phyloP scores from a whole-genome alignment of 305 asterid genomes.

The Fraxinus sp. region DNA sequence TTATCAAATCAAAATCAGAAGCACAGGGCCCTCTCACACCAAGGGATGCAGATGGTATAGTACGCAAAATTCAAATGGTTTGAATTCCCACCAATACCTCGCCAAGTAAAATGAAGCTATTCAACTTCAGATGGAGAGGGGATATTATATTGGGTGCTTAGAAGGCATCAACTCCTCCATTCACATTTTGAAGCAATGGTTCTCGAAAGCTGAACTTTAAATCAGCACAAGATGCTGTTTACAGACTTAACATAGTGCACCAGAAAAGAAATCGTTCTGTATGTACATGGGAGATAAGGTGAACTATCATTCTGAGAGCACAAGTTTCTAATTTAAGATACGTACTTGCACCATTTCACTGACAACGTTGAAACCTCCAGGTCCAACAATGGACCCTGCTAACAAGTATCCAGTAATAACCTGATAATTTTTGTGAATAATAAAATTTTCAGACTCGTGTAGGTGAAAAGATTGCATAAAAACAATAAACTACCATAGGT shows the following conservation, averaged over 20 bases:
- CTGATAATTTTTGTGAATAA: slow-evolving; percentile 44
- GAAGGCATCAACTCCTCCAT: not conserved
- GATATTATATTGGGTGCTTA: not conserved
- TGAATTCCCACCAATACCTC: not conserved
- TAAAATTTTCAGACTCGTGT: slow-evolving; percentile 18
- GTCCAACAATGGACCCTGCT: slow-evolving; percentile 59
- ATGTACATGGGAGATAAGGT: slow-evolving; percentile 11
- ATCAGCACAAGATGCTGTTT: not conserved
- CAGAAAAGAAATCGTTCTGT: not conserved
- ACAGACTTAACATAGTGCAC: not conserved
- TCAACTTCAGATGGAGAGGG: slow-evolving; percentile 2
- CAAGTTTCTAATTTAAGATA: slow-evolving; percentile 18
- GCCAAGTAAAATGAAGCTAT: not conserved
- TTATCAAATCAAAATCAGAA: not conserved
- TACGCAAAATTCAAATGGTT: not conserved
- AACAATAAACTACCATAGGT: slow-evolving; percentile 11
- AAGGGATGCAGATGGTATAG: not conserved
- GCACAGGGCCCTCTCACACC: not conserved
- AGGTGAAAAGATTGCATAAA: slow-evolving; percentile 10
- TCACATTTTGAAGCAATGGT: not conserved
- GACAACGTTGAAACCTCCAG: slow-evolving; percentile 53
- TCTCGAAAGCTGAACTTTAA: not conserved
- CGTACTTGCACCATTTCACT: slow-evolving; percentile 57
- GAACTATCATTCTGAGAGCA: slow-evolving; percentile 7
- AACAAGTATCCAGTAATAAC: slow-evolving; percentile 60